A percentile compares a stretch with the other conserved stretches of the same genome.
phyloP scores from a whole-genome alignment of 164 flowering plant species.

The Stephania cephalantha region DNA sequence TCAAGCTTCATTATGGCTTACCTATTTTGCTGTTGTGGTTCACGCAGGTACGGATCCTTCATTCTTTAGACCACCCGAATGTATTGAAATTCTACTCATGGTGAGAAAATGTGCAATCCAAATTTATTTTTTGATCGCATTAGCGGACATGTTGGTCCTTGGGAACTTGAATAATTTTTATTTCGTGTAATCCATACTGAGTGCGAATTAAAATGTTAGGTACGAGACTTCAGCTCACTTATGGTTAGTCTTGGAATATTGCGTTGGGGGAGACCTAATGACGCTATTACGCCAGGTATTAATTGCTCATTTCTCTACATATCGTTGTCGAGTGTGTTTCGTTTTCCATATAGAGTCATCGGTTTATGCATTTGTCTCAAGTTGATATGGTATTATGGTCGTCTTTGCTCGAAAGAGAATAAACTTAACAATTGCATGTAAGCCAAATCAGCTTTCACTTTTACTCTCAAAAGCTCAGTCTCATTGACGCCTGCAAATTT shows the following conservation, averaged over 20 bases:
- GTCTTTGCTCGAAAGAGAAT: not conserved
- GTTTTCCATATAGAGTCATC: not conserved
- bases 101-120: constrained; percentile 33
- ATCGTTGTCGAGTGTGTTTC: not conserved
- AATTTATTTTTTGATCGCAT: not conserved
- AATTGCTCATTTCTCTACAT: not conserved
- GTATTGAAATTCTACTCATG: constrained; percentile 80
- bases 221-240: constrained; percentile 94
- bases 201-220: constrained; percentile 34
- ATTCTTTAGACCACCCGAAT: constrained; percentile 75
- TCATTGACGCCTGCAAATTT: not conserved
- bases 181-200: not conserved
- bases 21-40: not conserved
- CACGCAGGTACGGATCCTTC: constrained; percentile 81
- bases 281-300: constrained; percentile 75
- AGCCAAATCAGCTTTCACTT: constrained; percentile 2
- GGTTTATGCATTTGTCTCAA: not conserved
- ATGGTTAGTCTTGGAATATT: constrained; percentile 96
- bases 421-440: not conserved
- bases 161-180: not conserved
- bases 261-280: constrained; percentile 97
- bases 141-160: not conserved
- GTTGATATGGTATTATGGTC: not conserved
- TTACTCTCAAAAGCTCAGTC: not conserved
- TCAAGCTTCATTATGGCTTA: not conserved